These are phyloP conservation scores for Grigorovia transvaalensis DNA, from an alignment of 805 yeast genomes.

Conservation along the genomic window DNA sequence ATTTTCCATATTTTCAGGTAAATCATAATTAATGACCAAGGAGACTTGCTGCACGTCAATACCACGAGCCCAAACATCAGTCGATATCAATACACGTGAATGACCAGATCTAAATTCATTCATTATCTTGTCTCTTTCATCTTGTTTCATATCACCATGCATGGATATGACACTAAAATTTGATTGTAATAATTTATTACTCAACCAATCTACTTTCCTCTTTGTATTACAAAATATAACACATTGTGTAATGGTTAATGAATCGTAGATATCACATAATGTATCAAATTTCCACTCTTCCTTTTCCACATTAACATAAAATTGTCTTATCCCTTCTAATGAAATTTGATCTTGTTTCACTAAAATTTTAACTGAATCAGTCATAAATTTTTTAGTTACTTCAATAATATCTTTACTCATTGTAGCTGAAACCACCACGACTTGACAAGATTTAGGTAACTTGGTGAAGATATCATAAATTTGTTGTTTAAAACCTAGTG, in stretches of 20 bases:
- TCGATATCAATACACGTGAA: slow-evolving; percentile 83
- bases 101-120: slow-evolving; percentile 91
- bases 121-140: slow-evolving; percentile 91
- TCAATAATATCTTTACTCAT: slow-evolving; percentile 87
- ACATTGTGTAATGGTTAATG: slow-evolving; percentile 91
- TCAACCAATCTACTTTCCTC: slow-evolving; percentile 83
- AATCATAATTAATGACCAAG: slow-evolving; percentile 85
- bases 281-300: slow-evolving; percentile 95
- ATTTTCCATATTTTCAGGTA: slow-evolving; percentile 84
- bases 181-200: slow-evolving; percentile 59
- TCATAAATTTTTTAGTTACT: slow-evolving; percentile 88
- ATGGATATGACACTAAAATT: slow-evolving; percentile 89
- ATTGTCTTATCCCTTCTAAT: slow-evolving; percentile 91
- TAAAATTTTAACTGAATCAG: slow-evolving; percentile 84
- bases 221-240: slow-evolving; percentile 96
- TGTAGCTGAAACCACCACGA: slow-evolving; percentile 90
- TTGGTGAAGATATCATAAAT: slow-evolving; percentile 86
- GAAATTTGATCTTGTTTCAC: slow-evolving; percentile 95
- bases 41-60: slow-evolving; percentile 97
- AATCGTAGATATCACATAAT: slow-evolving; percentile 87
- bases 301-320: slow-evolving; percentile 77
- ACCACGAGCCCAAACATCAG: slow-evolving; percentile 96
- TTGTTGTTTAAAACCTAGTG: slow-evolving; percentile 90
- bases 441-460: slow-evolving; percentile 85
- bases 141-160: slow-evolving; percentile 94